Percentiles rank a stretch among this genome's conserved stretches.
These are phyloP conservation scores for Ichthyophonus hoferi DNA, from an alignment of 208 protist genomes.

Conservation along the genomic window DNA sequence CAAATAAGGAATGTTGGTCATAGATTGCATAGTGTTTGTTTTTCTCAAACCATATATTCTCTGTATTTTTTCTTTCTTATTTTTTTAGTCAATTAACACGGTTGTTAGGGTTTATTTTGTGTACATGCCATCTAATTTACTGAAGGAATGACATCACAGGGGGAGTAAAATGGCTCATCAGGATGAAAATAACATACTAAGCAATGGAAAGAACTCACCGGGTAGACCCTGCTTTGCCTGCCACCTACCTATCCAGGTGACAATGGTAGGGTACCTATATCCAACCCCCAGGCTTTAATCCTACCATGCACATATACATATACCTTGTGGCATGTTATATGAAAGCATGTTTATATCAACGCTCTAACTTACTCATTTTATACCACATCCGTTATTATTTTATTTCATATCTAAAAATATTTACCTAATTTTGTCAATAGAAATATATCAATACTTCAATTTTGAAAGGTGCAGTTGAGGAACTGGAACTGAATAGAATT, in stretches of 20 bases:
- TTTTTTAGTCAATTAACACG: too few relatives aligned
- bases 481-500: background rate
- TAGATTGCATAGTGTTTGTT: background rate
- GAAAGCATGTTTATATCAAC: background rate
- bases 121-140: background rate
- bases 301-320: too few relatives aligned
- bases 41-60: background rate
- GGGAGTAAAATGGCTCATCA: background rate
- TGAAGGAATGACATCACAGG: background rate
- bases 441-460: too few relatives aligned
- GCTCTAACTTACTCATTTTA: background rate
- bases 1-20: background rate
- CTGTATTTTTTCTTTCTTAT: background rate
- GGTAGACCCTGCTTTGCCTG: background rate
- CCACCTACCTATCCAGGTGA: background rate
- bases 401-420: background rate
- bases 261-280: background rate
- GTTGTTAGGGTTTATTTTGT: background rate
- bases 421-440: background rate
- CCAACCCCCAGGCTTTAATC: background rate
- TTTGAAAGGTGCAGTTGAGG: too few relatives aligned
- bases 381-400: background rate
- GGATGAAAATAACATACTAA: background rate
- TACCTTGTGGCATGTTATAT: too few relatives aligned
- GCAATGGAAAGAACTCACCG: background rate